Conservation (phyloP, 1,284 basidiomycete species). For the Ganoderma resinaceum region DNA sequence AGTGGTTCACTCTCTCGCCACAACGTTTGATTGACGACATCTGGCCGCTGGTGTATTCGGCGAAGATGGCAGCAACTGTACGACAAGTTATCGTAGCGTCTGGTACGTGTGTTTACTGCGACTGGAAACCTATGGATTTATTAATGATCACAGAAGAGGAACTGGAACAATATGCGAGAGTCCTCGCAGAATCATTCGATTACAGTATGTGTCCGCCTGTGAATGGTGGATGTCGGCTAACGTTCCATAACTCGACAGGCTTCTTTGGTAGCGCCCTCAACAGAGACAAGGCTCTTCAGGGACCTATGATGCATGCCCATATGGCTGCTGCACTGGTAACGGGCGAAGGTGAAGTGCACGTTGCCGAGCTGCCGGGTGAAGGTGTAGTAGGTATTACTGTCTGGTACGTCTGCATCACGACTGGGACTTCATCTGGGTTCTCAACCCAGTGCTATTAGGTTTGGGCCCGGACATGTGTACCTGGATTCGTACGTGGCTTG, state of each 20-base stretch:
- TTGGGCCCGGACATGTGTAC: slow-evolving; percentile 27
- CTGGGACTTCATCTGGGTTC: neutral
- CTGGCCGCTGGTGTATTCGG: neutral
- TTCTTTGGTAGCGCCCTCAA: slow-evolving; percentile 24
- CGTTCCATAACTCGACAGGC: neutral
- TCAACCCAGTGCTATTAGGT: slow-evolving; percentile 18
- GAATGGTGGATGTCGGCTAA: neutral
- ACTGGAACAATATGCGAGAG: neutral
- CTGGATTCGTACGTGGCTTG: slow-evolving; percentile 18
- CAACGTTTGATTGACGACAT: neutral
- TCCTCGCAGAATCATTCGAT: slow-evolving; percentile 27
- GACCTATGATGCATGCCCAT: slow-evolving; percentile 24
- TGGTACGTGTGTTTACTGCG: neutral
- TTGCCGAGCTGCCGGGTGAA: slow-evolving; percentile 22
- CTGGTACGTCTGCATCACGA: slow-evolving; percentile 14
- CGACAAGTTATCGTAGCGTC: neutral
- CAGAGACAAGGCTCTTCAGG: slow-evolving; percentile 18
- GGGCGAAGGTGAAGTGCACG: slow-evolving; percentile 24
- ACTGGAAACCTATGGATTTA: neutral
- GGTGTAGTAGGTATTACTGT: slow-evolving; percentile 23
- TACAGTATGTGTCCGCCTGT: slow-evolving; percentile 18
- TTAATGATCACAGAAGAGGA: neutral
- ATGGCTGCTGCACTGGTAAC: slow-evolving; percentile 14
- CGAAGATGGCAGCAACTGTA: neutral
- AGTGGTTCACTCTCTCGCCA: neutral